Evolutionary conservation across 2,329 filamentous ascomycete species (phyloP), one percentile per base, ranked within the genome.

Genomic region (Fusarium sp.): DNA sequence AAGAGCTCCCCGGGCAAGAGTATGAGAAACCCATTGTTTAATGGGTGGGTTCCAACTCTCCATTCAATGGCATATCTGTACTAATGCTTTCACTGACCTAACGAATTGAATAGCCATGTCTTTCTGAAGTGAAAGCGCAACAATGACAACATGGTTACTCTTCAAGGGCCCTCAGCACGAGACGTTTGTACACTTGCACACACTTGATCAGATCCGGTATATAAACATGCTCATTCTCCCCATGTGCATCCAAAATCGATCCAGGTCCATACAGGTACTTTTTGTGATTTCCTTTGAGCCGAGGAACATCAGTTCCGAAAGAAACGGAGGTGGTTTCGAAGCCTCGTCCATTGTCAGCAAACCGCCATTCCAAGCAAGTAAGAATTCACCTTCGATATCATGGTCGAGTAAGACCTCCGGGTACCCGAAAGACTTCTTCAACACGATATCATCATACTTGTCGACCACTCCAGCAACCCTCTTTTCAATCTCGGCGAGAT

Each of bases 261-360:
- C 79, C 80, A 2, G 80, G 80, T 0, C 79, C 80, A 61, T 81
- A 81, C n/a, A 82, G 78, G 29, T 74, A 80, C 49, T 78, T 31
- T 23, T 69, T 71, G 74, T 16, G 74, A 61, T 49, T 77, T 70
- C 38, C 69, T n/a, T 71, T 74, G 9, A 81, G 72, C 4, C 79
- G 74, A 2, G 80, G 80, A 11, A 80, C 76, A 44, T 82, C 80
- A 0, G 80, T 81, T 1, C 80, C 80, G 58, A 78, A 82, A 6
- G 78, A 72, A 40, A 81, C 79, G 0, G 79, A 76, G 9, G 76
- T 74, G 3, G 75, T 72, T 13, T 79, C 77, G 46, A 81, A 79
- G 4, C 79, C 79, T 76, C 75, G 49, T 81, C 0, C 5, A n/a
- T n/a, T 1, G 25, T 49, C 14, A 49, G 44, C 10, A 40, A 18